These are phyloP conservation scores for Escallonia herrerae DNA, from an alignment of 129 eudicot genomes.

Conservation along the genomic window DNA sequence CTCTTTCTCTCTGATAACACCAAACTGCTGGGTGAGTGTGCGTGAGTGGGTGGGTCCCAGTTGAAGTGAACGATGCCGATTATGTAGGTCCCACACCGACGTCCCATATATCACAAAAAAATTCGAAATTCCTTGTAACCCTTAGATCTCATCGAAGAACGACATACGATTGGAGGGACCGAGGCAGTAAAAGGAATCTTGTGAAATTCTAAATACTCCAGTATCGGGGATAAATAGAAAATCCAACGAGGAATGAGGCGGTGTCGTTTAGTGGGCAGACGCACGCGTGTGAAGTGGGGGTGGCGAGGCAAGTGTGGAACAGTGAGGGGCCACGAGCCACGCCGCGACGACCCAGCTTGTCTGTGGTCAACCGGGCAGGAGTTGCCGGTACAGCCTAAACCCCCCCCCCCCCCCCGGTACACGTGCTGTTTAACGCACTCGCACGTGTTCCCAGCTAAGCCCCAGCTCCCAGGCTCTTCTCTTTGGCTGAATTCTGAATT, in stretches of 20 bases:
- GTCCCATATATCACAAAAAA: background rate
- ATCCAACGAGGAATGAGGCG: constrained; percentile 2
- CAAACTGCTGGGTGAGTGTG: background rate
- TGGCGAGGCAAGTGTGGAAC: constrained; percentile 10
- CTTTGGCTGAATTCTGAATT: background rate
- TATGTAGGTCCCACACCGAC: background rate
- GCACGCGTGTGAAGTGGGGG: constrained; percentile 27
- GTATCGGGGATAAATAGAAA: too few species aligned
- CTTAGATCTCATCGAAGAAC: too few species aligned
- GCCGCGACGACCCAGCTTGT: constrained; percentile 35
- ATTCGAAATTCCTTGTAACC: too few species aligned
- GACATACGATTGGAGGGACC: too few species aligned
- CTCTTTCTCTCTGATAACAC: constrained; percentile 9
- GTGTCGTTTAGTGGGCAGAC: constrained; percentile 24
- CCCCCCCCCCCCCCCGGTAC: constrained; percentile 18
- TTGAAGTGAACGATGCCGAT: background rate
- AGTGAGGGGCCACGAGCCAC: constrained; percentile 21
- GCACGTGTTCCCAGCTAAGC: constrained; percentile 30
- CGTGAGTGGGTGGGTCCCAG: background rate
- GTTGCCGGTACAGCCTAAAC: constrained; percentile 29
- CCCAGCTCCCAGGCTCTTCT: background rate
- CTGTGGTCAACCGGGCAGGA: constrained; percentile 75
- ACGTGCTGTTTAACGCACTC: constrained; percentile 25
- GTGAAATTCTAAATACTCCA: too few species aligned
- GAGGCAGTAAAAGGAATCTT: too few species aligned